Conservation (phyloP, 1,284 basidiomycete genomes). For the Abortiporus biennis region DNA sequence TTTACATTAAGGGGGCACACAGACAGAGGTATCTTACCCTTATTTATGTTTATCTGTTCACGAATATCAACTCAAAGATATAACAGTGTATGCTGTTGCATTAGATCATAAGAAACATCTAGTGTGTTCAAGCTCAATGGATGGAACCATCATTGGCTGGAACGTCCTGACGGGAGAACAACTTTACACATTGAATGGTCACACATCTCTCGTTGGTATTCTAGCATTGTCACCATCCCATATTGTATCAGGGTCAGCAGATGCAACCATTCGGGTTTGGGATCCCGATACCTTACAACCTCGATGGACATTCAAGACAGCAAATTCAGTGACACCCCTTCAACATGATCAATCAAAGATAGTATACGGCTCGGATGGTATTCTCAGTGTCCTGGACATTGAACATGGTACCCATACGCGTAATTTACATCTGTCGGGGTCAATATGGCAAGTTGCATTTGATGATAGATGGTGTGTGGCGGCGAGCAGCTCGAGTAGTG, state of each 20-base stretch:
- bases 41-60: conserved; percentile 2
- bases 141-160: conserved; percentile 92
- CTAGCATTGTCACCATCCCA: conserved; percentile 79
- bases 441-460: too few species aligned
- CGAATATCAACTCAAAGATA: not conserved
- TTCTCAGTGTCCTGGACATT: too few species aligned
- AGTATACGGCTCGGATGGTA: too few species aligned
- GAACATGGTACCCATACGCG: too few species aligned
- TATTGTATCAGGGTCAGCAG: conserved; percentile 89
- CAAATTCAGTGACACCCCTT: too few species aligned
- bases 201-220: conserved; percentile 83
- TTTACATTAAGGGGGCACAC: conserved; percentile 81
- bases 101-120: conserved; percentile 78
- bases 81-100: conserved; percentile 88
- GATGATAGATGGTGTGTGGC: too few species aligned
- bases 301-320: conserved; percentile 74
- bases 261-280: conserved; percentile 91
- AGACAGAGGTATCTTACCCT: conserved; percentile 65
- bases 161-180: conserved; percentile 75
- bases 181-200: conserved; percentile 76
- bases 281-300: conserved; percentile 77
- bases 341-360: too few species aligned
- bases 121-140: conserved; percentile 93
- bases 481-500: too few species aligned
- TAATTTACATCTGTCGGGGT: too few species aligned